Evolutionary conservation across 106 monocot genomes (phyloP).

Genomic region (Dendrobium huoshanense): DNA sequence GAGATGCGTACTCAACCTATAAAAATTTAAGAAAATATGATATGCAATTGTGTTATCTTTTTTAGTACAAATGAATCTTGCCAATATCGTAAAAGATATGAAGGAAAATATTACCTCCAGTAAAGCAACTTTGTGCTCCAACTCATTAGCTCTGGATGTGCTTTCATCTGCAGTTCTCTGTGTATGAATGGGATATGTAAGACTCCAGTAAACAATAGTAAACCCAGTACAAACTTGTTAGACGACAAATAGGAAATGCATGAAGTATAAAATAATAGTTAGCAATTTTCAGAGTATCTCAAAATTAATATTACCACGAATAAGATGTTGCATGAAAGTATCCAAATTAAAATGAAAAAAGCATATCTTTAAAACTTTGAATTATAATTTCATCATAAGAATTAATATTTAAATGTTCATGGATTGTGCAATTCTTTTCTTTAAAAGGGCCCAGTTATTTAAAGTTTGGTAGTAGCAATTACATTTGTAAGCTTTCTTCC

Average conservation of each 20-base stretch:
- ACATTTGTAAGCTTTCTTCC: too few species aligned
- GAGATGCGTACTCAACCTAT: constrained; percentile 81
- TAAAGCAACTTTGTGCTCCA: constrained; percentile 94
- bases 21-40: constrained; percentile 8
- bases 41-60: background rate
- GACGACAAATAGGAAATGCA: background rate
- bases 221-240: background rate
- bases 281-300: background rate
- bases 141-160: constrained; percentile 72
- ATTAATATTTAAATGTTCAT: too few species aligned
- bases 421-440: too few species aligned
- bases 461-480: too few species aligned
- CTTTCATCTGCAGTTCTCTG: constrained; percentile 92
- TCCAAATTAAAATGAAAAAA: background rate
- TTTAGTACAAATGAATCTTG: background rate
- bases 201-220: background rate
- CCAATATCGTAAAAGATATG: background rate
- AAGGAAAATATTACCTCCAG: constrained; percentile 58
- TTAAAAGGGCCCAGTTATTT: too few species aligned
- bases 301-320: background rate
- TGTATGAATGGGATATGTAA: constrained; percentile 7
- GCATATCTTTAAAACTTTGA: background rate
- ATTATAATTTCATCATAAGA: too few species aligned
- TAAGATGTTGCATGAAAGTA: background rate
- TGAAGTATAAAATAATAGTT: background rate